Evolutionary conservation across 2,329 filamentous ascomycete genomes (phyloP).

Genomic region (Lojkania enalia): DNA sequence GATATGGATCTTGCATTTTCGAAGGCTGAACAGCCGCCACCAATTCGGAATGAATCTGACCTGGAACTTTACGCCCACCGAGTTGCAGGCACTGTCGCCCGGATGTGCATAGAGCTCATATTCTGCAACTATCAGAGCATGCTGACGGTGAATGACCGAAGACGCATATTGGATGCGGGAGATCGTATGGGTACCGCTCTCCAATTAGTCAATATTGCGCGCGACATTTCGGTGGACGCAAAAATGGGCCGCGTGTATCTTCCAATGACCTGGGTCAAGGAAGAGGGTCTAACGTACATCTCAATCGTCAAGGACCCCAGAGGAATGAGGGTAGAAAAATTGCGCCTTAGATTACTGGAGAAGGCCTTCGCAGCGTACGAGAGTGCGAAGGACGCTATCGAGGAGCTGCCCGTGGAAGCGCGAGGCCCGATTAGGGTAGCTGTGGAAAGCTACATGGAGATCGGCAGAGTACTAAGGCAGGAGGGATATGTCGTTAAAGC

Average conservation of each 20-base stretch:
- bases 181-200: conserved; percentile 71
- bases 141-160: conserved; percentile 34
- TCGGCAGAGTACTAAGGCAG: conserved; percentile 64
- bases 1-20: conserved; percentile 67
- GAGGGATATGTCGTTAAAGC: conserved; percentile 50
- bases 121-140: conserved; percentile 58
- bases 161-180: conserved; percentile 59
- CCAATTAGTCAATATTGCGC: conserved; percentile 78
- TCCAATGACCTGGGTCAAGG: conserved; percentile 65
- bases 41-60: conserved; percentile 62
- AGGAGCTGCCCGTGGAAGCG: conserved; percentile 62
- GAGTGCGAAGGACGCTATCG: conserved; percentile 60
- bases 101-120: conserved; percentile 68
- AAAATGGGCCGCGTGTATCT: conserved; percentile 69
- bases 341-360: conserved; percentile 61
- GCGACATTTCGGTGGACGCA: conserved; percentile 71
- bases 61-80: conserved; percentile 66
- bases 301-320: conserved; percentile 59
- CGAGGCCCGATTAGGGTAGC: conserved; percentile 68
- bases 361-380: conserved; percentile 65
- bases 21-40: conserved; percentile 32
- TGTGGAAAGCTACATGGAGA: conserved; percentile 77
- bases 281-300: conserved; percentile 58
- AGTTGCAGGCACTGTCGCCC: conserved; percentile 73
- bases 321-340: conserved; percentile 50